phyloP scores from a whole-genome alignment of 2,329 filamentous ascomycete genomes.

The Cephalotrichum gorgonifer region DNA sequence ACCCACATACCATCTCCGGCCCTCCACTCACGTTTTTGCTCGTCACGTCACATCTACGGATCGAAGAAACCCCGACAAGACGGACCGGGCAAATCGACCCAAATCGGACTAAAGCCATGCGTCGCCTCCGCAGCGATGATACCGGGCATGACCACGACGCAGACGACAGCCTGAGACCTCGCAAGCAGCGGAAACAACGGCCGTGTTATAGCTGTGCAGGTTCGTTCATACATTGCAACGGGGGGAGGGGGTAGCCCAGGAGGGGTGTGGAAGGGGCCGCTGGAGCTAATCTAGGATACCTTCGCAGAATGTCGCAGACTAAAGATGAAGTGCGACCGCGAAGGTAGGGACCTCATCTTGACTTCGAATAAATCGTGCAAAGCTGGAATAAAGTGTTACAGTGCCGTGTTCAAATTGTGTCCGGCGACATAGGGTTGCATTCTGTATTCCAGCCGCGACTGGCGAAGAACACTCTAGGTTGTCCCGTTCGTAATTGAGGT shows the following conservation, averaged over 20 bases:
- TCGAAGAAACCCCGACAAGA: not conserved
- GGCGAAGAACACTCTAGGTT: not conserved
- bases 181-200: not conserved
- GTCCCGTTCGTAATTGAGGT: not conserved
- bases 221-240: not conserved
- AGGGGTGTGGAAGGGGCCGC: too few relatives aligned
- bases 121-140: not conserved
- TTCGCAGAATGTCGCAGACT: not conserved
- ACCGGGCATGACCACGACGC: not conserved
- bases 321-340: not conserved
- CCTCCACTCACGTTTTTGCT: not conserved
- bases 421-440: not conserved
- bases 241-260: not conserved
- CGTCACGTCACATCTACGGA: not conserved
- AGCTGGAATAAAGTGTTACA: not conserved
- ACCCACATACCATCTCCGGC: not conserved
- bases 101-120: not conserved
- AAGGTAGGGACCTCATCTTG: not conserved
- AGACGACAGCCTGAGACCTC: not conserved
- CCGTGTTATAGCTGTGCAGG: not conserved
- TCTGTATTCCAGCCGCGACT: not conserved
- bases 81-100: not conserved
- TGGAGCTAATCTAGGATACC: not conserved
- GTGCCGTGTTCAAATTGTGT: not conserved
- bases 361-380: not conserved